Conservation (phyloP, 176 grass and related monocot genomes). For the Saccharum spontaneum region DNA sequence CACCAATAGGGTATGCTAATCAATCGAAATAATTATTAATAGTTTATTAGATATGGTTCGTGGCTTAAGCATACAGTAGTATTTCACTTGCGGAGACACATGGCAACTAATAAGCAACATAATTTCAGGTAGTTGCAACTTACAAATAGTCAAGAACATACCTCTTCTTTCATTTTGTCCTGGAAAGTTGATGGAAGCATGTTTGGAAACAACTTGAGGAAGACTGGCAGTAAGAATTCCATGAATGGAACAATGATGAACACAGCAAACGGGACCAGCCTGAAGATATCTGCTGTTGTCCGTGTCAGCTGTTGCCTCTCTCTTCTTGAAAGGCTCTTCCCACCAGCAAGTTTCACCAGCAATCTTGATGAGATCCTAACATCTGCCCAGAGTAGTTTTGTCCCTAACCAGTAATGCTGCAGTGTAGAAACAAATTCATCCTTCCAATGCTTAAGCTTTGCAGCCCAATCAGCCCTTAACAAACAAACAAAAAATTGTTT, state of each 20-base stretch:
- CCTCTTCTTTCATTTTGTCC: conserved; percentile 89
- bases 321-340: conserved; percentile 70
- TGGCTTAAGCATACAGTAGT: neutral
- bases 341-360: conserved; percentile 68
- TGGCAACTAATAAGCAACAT: conserved; percentile 21
- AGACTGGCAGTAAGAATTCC: conserved; percentile 36
- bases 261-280: conserved; percentile 73
- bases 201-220: conserved; percentile 49
- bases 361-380: conserved; percentile 76
- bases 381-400: conserved; percentile 81
- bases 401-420: conserved; percentile 81
- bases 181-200: conserved; percentile 95
- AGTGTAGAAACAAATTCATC: conserved; percentile 36
- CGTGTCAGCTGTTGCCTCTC: conserved; percentile 71
- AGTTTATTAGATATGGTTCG: neutral
- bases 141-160: conserved; percentile 13
- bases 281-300: conserved; percentile 81
- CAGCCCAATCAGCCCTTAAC: no score
- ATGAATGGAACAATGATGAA: conserved; percentile 94
- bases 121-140: neutral
- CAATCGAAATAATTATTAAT: neutral
- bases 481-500: neutral
- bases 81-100: neutral
- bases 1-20: neutral
- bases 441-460: no score